Evolutionary conservation across 1,284 basidiomycete genomes (phyloP), one percentile per base, ranked within the genome.

Genomic region (Cryptococcus maquisensis): DNA sequence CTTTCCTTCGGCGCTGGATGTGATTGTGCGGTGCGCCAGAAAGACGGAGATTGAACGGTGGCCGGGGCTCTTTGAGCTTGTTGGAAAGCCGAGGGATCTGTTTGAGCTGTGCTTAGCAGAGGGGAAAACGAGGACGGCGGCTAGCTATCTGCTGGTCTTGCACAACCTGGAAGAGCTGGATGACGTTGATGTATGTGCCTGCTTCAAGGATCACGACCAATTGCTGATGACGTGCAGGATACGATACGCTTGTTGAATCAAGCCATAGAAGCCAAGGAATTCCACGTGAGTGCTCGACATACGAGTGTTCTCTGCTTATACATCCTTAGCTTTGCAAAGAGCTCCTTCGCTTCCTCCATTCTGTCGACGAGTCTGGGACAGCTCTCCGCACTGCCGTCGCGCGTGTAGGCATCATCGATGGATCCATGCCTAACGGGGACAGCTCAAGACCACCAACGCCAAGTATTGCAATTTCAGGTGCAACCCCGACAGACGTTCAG

Each of bases 1-100:
- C 72, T 98, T 98, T 70, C 87, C 91, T 55, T 86, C 84, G 50
- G 83, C 88, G 4, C 78, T 98, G 51, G 90, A 96, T 57, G 93
- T 98, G 4, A 90, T 98, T 1, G 95, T 98, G 8, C 86, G 89
- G 6, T 98, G 95, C 68, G 96, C 96, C 8, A 81, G 96, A 47
- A 99, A 99, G 79, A 98, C 93, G 3, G 96, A 99, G 75, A 84
- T 95, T 66, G 86, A 89, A 6, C 79, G 89, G 45, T 99, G 96
- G 96, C 82, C 82, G 36, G 82, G 86, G 55, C 78, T 99, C 23
- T 99, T 99, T 70, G 85, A 84, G 53, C 82, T 90, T 16, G 93
- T 96, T 4, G 96, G 96, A 2, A 86, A 86, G 62, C 95, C 96
- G 0, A 86, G 90, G 65, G 79, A 82, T 2, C 79, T 98, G n/a